Base-by-base conservation (phyloP, 2,329 filamentous ascomycete species). In the Lizonia empirigonia region DNA sequence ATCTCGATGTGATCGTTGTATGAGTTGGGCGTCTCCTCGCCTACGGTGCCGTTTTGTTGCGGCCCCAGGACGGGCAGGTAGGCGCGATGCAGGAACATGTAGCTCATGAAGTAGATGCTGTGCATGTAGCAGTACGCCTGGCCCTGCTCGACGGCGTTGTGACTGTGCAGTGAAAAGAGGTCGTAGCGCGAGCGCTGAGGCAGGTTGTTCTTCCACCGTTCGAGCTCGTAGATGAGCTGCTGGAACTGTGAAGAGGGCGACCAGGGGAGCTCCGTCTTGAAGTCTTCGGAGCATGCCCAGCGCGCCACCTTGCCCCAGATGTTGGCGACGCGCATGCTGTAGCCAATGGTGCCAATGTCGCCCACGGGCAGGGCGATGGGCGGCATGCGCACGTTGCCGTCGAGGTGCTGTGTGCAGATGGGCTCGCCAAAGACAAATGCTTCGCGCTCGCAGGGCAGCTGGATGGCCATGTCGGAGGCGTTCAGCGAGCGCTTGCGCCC, bases 41-140 rank as follows among this genome's bases (percentile, higher is more conserved):
- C 48, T 7, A 55, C 49, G 5, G 53, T 26, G 23, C 58, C 60
- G 35, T 63, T 68, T 8, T 70, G 65, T 15, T 65, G 60, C 2
- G 71, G 69, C 0, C 71, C 73, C 1, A 74, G 66, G 7, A 73
- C 71, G 0, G 72, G 72, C 8, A 75, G 56, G 53, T 75, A 74
- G 20, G 72, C 70, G 15, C 73, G 72, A 40, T 74, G 69, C 13
- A 75, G 64, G 50, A 75, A 75, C 72, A 75, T 75, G 55, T 68
- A 65, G 45, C 67, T 70, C 73, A 75, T 75, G 50, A 75, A 75
- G 51, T 74, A 66, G 38, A 75, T 75, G 53, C 70, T 67, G 52
- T 74, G 72, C 73, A 74, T 75, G 55, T 75, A 75, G 57, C 68
- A 71, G 55, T 70, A 75, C 4, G 72, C 73, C 44, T 75, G 73